These are phyloP conservation scores for Sugiyamaella smithiae DNA, from an alignment of 805 yeast species.

Conservation along the genomic window DNA sequence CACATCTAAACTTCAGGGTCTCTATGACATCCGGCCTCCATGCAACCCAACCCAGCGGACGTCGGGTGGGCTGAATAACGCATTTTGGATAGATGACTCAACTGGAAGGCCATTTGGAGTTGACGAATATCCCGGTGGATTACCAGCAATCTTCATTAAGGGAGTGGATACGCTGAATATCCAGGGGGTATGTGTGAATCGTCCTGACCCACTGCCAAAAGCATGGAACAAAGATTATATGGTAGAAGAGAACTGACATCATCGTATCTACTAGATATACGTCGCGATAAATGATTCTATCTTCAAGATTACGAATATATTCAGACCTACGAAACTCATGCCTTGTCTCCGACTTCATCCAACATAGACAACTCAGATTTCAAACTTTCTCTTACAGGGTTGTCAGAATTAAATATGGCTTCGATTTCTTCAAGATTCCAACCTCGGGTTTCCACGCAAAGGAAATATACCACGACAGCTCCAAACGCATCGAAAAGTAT, in stretches of 20 bases:
- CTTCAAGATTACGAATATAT: too few species aligned
- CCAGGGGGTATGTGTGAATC: neutral
- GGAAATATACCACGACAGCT: slow-evolving; percentile 35
- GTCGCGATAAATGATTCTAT: too few species aligned
- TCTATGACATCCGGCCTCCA: slow-evolving; percentile 13
- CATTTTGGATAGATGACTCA: neutral
- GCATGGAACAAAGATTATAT: too few species aligned
- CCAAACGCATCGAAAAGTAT: slow-evolving; percentile 44
- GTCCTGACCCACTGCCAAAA: neutral
- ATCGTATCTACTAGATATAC: too few species aligned
- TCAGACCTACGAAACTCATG: too few species aligned
- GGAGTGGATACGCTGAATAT: neutral
- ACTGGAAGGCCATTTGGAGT: neutral
- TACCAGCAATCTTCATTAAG: neutral
- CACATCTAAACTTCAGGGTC: neutral
- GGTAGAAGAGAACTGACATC: too few species aligned
- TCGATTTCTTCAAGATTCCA: slow-evolving; percentile 72
- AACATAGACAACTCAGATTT: neutral
- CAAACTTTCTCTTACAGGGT: slow-evolving; percentile 11
- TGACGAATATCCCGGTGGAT: neutral
- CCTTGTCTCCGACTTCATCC: neutral
- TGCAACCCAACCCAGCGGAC: slow-evolving; percentile 4
- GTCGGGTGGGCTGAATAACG: neutral
- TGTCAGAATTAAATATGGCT: slow-evolving; percentile 43
- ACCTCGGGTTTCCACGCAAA: slow-evolving; percentile 73